Conservation (phyloP, 2,329 filamentous ascomycete species). For the Cytospora paraplurivora region DNA sequence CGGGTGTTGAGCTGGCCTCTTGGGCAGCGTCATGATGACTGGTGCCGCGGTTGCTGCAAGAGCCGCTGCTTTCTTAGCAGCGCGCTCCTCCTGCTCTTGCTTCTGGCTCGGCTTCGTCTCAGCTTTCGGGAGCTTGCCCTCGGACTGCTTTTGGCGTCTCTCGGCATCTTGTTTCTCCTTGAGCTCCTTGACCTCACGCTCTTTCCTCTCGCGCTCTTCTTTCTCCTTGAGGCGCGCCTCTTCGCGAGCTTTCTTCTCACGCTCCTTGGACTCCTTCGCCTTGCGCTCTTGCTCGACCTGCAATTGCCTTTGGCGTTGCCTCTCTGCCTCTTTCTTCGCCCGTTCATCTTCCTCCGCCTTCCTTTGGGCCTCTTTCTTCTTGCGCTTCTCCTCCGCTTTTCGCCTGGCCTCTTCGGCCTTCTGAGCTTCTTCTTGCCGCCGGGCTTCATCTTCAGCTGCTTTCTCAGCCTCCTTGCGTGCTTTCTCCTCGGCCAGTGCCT, state of each 20-base stretch:
- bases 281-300: constrained; percentile 87
- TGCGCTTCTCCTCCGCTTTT: constrained; percentile 86
- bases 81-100: constrained; percentile 49
- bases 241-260: constrained; percentile 81
- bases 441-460: constrained; percentile 80
- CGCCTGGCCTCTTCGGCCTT: constrained; percentile 77
- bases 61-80: constrained; percentile 44
- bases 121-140: constrained; percentile 44
- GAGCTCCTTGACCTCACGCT: constrained; percentile 59
- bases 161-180: constrained; percentile 60
- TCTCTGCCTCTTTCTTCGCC: constrained; percentile 81
- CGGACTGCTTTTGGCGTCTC: constrained; percentile 61
- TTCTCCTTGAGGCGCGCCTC: constrained; percentile 80
- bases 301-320: constrained; percentile 77
- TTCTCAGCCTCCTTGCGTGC: constrained; percentile 85
- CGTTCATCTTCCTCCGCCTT: constrained; percentile 90
- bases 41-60: constrained; percentile 37
- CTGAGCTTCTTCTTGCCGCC: constrained; percentile 74
- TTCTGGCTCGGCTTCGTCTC: constrained; percentile 45
- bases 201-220: constrained; percentile 64
- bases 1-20: constrained; percentile 45
- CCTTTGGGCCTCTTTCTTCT: constrained; percentile 87
- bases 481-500: constrained; percentile 87
- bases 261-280: constrained; percentile 74
- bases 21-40: constrained; percentile 41